Base-by-base conservation (phyloP, 148 eudicot species). In the Dysphania ambrosioides region DNA sequence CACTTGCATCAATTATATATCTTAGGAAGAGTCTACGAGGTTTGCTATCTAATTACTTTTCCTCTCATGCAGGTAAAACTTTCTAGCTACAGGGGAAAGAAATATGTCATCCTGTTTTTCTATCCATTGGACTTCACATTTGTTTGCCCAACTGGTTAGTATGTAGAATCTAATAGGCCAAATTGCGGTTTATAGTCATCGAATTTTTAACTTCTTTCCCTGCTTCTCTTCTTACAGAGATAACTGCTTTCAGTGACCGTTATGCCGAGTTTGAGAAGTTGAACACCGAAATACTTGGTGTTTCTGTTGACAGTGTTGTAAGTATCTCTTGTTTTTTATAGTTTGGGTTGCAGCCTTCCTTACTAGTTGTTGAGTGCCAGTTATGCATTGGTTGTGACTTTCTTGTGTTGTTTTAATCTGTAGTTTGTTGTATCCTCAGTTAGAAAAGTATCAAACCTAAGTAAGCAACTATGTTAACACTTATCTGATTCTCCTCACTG, bases 231-330 rank as follows among this genome's bases (percentile, higher is more conserved):
- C 36, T 9, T 85, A 82, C 64, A 95, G 98, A 95, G 82, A 95
- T 95, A 76, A 95, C 92, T 80, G 97, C 98, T 68, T 95, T 95
- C 87, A 95, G 98, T 62, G 98, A 95, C 81, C 98, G 97, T 23
- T 31, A 90, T 83, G 86, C 66, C 2, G 98, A 95, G 68, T 95
- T 95, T 80, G 88, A 92, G 88, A 92, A 87, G 82, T 51, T 95
- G 81, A 95, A 95, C 85, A 92, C 98, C 5, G 97, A 95, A 86
- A 42, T 95, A 23, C 75, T 95, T 66, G 97, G 97, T 71, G 97
- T 95, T 66, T 95, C 97, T 0, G 49, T 92, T 16, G 98, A 95
- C 87, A 95, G 97, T 82, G 98, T 95, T 79, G 98, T 94, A 85
- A 82, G 93, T 81, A 44, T 26, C 64, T 66, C 19, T n/a, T 72